Evolutionary conservation across 2,329 filamentous ascomycete genomes (phyloP).

Genomic region (Claviceps spartinae): DNA sequence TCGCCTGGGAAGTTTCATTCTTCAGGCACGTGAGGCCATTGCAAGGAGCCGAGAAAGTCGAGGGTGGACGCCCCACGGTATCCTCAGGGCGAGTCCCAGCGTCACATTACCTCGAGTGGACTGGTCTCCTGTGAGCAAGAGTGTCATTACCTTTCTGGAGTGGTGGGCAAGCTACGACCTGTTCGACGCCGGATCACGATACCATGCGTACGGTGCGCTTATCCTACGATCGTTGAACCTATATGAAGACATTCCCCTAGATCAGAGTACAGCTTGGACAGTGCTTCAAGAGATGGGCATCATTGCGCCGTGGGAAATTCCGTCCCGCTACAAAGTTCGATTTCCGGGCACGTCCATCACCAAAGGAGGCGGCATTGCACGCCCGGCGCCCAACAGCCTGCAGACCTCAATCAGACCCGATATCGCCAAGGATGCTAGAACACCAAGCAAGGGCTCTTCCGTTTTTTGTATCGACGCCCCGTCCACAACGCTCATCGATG

Average conservation of each 20-base stretch:
- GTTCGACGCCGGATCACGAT: constrained; percentile 36
- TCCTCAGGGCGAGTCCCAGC: constrained; percentile 19
- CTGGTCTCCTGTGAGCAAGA: constrained; percentile 21
- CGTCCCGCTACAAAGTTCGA: constrained; percentile 44
- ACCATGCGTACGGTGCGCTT: constrained; percentile 48
- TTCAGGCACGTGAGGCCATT: constrained; percentile 35
- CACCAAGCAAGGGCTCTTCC: constrained; percentile 41
- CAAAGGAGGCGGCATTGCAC: constrained; percentile 28
- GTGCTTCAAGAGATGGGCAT: constrained; percentile 67
- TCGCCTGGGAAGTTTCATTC: constrained; percentile 30
- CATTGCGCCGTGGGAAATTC: constrained; percentile 57
- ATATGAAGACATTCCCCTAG: constrained; percentile 35
- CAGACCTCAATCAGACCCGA: constrained; percentile 27
- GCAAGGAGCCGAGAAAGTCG: constrained; percentile 35
- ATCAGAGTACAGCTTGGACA: constrained; percentile 38
- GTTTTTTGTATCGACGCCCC: constrained; percentile 63
- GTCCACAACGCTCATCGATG: constrained; percentile 59
- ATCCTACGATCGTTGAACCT: constrained; percentile 48
- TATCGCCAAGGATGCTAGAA: constrained; percentile 35
- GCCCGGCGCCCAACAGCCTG: constrained; percentile 18
- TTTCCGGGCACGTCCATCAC: constrained; percentile 35
- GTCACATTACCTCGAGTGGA: constrained; percentile 10
- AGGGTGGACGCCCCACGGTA: constrained; percentile 36
- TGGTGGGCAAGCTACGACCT: constrained; percentile 47
- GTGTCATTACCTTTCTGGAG: constrained; percentile 55